Conservation (phyloP, 495 filamentous ascomycete species). For the Penicillium coprophilum region DNA sequence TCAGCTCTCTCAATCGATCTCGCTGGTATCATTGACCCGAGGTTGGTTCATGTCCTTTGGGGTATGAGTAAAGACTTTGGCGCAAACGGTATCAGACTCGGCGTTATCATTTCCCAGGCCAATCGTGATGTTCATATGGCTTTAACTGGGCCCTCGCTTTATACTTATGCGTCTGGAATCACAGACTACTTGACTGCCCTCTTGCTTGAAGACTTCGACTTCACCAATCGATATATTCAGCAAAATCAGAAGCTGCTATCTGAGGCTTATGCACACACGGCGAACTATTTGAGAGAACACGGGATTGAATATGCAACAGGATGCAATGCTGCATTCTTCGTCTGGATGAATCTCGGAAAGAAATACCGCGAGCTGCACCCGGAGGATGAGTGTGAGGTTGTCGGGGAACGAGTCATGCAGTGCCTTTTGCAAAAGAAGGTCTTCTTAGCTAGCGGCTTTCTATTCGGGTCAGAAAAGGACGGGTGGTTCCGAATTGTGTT, state of each 20-base stretch:
- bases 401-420: conserved; percentile 31
- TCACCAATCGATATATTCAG: conserved; percentile 44
- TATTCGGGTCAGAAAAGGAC: conserved; percentile 44
- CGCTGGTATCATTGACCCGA: conserved; percentile 48
- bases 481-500: conserved; percentile 57
- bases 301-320: conserved; percentile 42
- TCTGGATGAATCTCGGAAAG: conserved; percentile 57
- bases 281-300: conserved; percentile 34
- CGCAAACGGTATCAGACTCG: conserved; percentile 55
- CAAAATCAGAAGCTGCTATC: conserved; percentile 40
- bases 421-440: conserved; percentile 42
- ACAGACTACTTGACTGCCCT: conserved; percentile 44
- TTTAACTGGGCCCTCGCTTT: conserved; percentile 37
- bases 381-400: conserved; percentile 22
- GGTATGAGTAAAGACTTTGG: conserved; percentile 64
- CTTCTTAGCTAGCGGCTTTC: conserved; percentile 42
- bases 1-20: conserved; percentile 53
- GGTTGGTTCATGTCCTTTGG: conserved; percentile 58
- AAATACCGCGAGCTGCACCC: conserved; percentile 33
- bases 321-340: conserved; percentile 56
- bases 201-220: conserved; percentile 50
- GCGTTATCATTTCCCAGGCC: conserved; percentile 49
- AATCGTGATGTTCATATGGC: conserved; percentile 45
- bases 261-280: conserved; percentile 35
- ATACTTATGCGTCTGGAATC: conserved; percentile 46